Base-by-base conservation (phyloP, 257 asterid species). In the Nicotiana attenuata region DNA sequence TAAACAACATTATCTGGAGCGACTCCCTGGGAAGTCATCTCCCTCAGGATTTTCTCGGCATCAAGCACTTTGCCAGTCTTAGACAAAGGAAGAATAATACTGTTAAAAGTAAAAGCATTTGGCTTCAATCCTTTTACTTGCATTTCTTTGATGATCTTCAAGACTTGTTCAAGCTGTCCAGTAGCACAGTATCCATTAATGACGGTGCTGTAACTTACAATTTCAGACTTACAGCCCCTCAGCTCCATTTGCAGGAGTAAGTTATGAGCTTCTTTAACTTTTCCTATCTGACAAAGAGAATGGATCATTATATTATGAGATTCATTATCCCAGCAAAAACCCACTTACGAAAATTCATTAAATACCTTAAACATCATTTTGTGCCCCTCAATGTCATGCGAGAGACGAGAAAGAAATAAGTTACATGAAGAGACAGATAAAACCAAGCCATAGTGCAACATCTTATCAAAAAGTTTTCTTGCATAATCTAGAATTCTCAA, bases 371-470 rank as follows among this genome's bases (percentile, higher is more conserved):
- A 50, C 45, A 88, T 85, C 89, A 85, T 81, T 57, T 65, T 86
- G 65, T 86, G 90, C 68, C 94, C 93, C 73, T 80, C 85, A 31
- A 64, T 83, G 75, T 85, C 89, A 65, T 85, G 87, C 5, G 88
- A 85, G 78, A 94, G 81, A 68, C 89, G 85, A 69, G 97, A 93
- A 69, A 96, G 97, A 86, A 88, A 89, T 77, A 89, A 77, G 82
- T 92, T 94, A 84, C 97, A 96, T 20, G 98, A 96, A 83, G 91
- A 92, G 84, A 88, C 89, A 67, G 97, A 91, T 66, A 93, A 87
- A 82, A 91, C 77, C 83, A 96, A 87, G 77, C 97, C 97, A 86
- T 92, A 96, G 81, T 85, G 83, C 88, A 94, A 81, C 88, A 94
- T 85, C 90, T 92, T 96, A 85, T 90, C 87, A 79, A 92, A 89